Percentiles rank a stretch among this genome's conserved stretches.
These are phyloP conservation scores for Rubus idaeus DNA, from an alignment of 306 rosid genomes.

Conservation along the genomic window DNA sequence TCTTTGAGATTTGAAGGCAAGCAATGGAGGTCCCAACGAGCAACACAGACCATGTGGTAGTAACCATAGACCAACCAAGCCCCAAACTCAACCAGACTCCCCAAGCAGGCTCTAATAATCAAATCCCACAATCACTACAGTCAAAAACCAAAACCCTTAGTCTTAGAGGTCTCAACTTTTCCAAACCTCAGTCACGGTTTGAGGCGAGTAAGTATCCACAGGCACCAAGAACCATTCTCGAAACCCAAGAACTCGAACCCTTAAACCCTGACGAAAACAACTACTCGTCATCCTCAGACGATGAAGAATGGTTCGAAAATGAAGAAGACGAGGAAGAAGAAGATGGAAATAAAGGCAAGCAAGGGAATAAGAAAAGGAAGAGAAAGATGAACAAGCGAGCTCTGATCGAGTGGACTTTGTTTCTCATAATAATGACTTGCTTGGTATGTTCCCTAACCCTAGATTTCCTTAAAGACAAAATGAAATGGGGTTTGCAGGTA, in stretches of 20 bases:
- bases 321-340: conserved; percentile 23
- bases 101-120: conserved; percentile 3
- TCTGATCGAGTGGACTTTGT: conserved; percentile 41
- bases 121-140: not conserved
- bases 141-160: conserved; percentile 31
- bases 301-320: conserved; percentile 26
- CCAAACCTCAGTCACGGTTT: conserved; percentile 50
- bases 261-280: not conserved
- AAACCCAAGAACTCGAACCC: conserved; percentile 22
- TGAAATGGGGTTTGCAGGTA: conserved; percentile 33
- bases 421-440: conserved; percentile 41
- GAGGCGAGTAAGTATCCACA: conserved; percentile 33
- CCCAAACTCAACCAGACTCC: conserved; percentile 11
- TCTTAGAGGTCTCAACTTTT: conserved; percentile 37
- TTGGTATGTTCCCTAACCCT: conserved; percentile 39
- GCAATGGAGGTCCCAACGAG: conserved; percentile 10
- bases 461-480: conserved; percentile 14
- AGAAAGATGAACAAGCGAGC: conserved; percentile 42
- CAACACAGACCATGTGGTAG: conserved; percentile 30
- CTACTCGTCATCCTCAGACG: conserved; percentile 22
- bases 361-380: conserved; percentile 9
- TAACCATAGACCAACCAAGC: conserved; percentile 34
- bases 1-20: not conserved
- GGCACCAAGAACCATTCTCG: conserved; percentile 25
- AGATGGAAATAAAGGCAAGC: not conserved